Conservation (phyloP, 805 yeast species). For the Starmerella scarabaei region DNA sequence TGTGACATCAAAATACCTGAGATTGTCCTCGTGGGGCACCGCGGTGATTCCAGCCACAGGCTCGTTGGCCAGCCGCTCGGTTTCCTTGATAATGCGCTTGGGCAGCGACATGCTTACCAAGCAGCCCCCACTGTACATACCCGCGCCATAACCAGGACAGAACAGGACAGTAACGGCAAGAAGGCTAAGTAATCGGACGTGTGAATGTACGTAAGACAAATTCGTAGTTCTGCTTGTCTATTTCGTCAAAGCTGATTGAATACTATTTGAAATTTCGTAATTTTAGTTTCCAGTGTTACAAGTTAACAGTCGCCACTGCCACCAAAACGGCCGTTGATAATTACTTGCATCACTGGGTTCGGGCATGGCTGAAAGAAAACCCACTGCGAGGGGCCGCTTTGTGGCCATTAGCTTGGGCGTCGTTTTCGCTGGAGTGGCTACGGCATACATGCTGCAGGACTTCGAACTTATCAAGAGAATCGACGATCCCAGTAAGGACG, state of each 20-base stretch:
- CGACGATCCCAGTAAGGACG: constrained; percentile 23
- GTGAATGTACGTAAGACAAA: no score
- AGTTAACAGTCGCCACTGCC: no score
- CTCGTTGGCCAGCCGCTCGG: constrained; percentile 80
- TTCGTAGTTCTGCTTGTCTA: no score
- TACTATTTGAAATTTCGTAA: no score
- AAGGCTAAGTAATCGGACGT: no score
- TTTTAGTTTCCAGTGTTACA: no score
- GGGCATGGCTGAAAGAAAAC: no score
- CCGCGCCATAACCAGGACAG: no score
- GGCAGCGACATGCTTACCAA: constrained; percentile 37
- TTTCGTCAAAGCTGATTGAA: no score
- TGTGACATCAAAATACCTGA: constrained; percentile 82
- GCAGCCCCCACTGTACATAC: neutral
- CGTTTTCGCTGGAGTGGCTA: constrained; percentile 20
- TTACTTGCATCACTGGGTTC: no score
- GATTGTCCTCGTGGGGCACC: constrained; percentile 82
- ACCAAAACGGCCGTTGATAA: no score
- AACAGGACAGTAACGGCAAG: no score
- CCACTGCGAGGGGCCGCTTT: constrained; percentile 24
- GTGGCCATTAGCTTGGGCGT: constrained; percentile 23
- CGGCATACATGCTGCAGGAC: constrained; percentile 23
- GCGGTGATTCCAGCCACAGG: constrained; percentile 97
- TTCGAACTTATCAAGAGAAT: constrained; percentile 24
- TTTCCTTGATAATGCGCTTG: constrained; percentile 91